Percentiles rank a stretch among this genome's conserved stretches.
Evolutionary conservation across 352 stramenopile species (phyloP).

Genomic region (Globisporangium spiculum): DNA sequence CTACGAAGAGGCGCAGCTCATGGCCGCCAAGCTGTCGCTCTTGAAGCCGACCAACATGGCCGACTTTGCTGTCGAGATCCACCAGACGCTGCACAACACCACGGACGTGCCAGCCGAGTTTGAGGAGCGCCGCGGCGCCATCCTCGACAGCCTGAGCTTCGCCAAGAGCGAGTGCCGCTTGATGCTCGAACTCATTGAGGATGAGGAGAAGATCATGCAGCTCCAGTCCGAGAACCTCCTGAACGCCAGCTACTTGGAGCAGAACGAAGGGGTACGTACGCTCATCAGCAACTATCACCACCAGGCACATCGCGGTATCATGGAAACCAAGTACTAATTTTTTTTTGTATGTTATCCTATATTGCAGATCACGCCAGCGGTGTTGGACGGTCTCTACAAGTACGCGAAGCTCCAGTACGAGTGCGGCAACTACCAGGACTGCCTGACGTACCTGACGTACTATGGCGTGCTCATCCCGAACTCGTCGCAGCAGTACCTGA

Average conservation of each 20-base stretch:
- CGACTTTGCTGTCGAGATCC: conserved; percentile 96
- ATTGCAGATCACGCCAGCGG: conserved; percentile 78
- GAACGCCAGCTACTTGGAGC: conserved; percentile 75
- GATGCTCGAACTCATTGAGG: conserved; percentile 81
- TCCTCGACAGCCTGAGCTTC: conserved; percentile 72
- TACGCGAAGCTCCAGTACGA: conserved; percentile 97
- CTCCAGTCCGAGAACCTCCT: conserved; percentile 81
- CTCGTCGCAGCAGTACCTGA: conserved; percentile 82
- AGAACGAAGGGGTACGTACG: conserved; percentile 66
- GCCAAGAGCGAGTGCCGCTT: conserved; percentile 71
- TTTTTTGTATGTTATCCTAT: neutral
- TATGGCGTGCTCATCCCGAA: conserved; percentile 87
- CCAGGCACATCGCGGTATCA: neutral
- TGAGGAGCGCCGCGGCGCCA: conserved; percentile 71
- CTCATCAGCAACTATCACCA: neutral
- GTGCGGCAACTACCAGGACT: conserved; percentile 95
- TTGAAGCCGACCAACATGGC: conserved; percentile 96
- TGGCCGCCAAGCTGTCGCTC: conserved; percentile 89
- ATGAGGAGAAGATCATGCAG: conserved; percentile 87
- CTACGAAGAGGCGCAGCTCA: conserved; percentile 91
- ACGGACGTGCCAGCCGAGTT: conserved; percentile 78
- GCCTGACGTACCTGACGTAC: conserved; percentile 88
- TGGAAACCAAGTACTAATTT: neutral
- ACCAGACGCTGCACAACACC: conserved; percentile 89
- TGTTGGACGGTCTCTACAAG: conserved; percentile 92